phyloP scores from a whole-genome alignment of 805 yeast genomes.

The Candida patagonica region DNA sequence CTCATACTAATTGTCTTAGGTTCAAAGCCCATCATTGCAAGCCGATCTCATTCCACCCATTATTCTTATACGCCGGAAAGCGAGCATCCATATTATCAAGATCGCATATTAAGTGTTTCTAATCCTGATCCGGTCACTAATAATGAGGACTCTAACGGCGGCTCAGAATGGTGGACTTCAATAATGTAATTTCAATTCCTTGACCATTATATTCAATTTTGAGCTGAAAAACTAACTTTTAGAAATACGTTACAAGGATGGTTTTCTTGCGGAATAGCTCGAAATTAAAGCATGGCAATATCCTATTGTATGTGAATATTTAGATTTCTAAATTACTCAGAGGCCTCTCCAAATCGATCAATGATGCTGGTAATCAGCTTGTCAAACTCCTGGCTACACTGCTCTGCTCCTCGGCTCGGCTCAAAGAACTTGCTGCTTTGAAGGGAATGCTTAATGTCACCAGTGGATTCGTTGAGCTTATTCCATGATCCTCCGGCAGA shows the following conservation, averaged over 20 bases:
- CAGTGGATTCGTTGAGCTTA: conserved; percentile 78
- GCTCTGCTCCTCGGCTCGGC: conserved; percentile 85
- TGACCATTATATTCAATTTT: too few species aligned
- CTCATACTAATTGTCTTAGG: neutral
- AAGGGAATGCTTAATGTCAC: conserved; percentile 87
- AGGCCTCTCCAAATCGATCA: conserved; percentile 91
- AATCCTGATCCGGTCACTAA: neutral
- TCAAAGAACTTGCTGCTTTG: conserved; percentile 93
- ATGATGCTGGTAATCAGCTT: conserved; percentile 64
- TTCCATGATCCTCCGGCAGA: conserved; percentile 92
- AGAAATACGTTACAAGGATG: too few species aligned
- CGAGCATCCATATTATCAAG: conserved; percentile 5
- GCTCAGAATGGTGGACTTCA: too few species aligned
- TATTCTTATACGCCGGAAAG: neutral
- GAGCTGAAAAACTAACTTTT: too few species aligned
- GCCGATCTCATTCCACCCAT: conserved; percentile 2
- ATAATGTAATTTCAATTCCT: too few species aligned
- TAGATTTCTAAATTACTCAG: conserved; percentile 61
- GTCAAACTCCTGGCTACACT: conserved; percentile 66
- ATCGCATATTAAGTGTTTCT: neutral
- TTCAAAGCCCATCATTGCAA: neutral
- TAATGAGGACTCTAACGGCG: too few species aligned
- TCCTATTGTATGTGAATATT: too few species aligned
- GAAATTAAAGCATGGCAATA: too few species aligned
- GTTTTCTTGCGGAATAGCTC: too few species aligned